A percentile compares a stretch with the other conserved stretches of the same genome.
Evolutionary conservation across 306 rosid species (phyloP).

Genomic region (Trifolium pratense): DNA sequence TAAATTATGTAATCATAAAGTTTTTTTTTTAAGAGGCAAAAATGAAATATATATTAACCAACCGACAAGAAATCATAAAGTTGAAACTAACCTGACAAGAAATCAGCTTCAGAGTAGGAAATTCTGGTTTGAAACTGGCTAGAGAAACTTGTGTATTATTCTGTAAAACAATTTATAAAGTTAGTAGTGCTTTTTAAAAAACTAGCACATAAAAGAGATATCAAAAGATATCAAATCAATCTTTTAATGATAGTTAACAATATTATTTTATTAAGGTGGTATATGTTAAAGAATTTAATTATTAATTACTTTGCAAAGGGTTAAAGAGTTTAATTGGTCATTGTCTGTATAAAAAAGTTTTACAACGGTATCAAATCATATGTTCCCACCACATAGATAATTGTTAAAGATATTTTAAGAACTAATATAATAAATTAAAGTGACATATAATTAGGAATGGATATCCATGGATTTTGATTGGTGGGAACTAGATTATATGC

Average conservation of each 20-base stretch:
- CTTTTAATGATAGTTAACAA: neutral
- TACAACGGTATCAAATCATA: too few relatives aligned
- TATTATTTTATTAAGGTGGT: neutral
- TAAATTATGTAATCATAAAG: neutral
- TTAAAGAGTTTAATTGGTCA: neutral
- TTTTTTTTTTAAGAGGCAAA: too few relatives aligned
- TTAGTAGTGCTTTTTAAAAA: slow-evolving; percentile 1
- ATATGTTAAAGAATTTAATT: too few relatives aligned
- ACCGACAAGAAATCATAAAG: neutral
- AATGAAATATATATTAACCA: too few relatives aligned
- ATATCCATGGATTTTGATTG: too few relatives aligned
- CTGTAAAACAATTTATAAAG: slow-evolving; percentile 29
- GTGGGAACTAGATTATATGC: too few relatives aligned
- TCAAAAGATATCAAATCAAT: neutral
- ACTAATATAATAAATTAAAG: too few relatives aligned
- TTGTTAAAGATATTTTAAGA: too few relatives aligned
- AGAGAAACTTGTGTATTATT: slow-evolving; percentile 9
- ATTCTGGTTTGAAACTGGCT: slow-evolving; percentile 38
- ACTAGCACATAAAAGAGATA: neutral
- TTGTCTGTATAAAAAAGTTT: neutral
- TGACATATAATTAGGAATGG: too few relatives aligned
- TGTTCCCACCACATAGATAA: too few relatives aligned
- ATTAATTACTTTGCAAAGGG: too few relatives aligned
- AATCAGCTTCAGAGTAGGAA: slow-evolving; percentile 44
- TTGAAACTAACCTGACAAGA: slow-evolving; percentile 42